Percentiles rank a stretch among this genome's conserved stretches.
phyloP scores from a whole-genome alignment of 164 flowering plant species.

The Houttuynia cordata region DNA sequence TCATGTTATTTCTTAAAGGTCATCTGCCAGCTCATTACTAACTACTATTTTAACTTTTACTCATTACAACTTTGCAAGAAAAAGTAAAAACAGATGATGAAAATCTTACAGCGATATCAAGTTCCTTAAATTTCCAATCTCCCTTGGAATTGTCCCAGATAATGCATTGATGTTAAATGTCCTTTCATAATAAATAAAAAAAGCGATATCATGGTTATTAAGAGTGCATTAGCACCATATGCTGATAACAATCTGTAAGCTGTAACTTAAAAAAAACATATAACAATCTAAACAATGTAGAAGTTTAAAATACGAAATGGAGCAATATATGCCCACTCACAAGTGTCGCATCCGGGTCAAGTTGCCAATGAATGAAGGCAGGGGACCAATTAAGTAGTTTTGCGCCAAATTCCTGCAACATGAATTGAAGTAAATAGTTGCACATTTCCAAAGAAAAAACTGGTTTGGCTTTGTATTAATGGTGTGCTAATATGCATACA shows the following conservation, averaged over 20 bases:
- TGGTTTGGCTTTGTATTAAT: too few species aligned
- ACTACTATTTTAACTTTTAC: too few species aligned
- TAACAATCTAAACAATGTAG: too few species aligned
- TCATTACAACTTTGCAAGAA: too few species aligned
- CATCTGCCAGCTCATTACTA: too few species aligned
- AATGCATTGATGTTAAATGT: constrained; percentile 26
- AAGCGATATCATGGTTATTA: not conserved
- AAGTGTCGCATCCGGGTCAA: constrained; percentile 7
- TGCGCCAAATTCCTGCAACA: constrained; percentile 37
- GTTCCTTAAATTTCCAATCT: constrained; percentile 38
- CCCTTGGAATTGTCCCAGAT: constrained; percentile 32
- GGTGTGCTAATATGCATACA: too few species aligned
- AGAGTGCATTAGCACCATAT: constrained; percentile 18
- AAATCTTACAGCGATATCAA: constrained; percentile 28
- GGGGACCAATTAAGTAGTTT: constrained; percentile 56
- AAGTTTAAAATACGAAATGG: constrained; percentile 9
- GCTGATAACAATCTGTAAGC: not conserved
- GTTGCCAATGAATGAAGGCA: constrained; percentile 38
- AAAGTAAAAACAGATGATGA: not conserved
- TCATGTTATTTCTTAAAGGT: not conserved
- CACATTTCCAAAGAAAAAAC: not conserved
- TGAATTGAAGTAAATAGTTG: not conserved
- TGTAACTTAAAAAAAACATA: too few species aligned
- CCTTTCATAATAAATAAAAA: constrained; percentile 8
- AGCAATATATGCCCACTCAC: constrained; percentile 5